Base-by-base conservation (phyloP, 1,284 basidiomycete genomes). In the Cystobasidium sp. region DNA sequence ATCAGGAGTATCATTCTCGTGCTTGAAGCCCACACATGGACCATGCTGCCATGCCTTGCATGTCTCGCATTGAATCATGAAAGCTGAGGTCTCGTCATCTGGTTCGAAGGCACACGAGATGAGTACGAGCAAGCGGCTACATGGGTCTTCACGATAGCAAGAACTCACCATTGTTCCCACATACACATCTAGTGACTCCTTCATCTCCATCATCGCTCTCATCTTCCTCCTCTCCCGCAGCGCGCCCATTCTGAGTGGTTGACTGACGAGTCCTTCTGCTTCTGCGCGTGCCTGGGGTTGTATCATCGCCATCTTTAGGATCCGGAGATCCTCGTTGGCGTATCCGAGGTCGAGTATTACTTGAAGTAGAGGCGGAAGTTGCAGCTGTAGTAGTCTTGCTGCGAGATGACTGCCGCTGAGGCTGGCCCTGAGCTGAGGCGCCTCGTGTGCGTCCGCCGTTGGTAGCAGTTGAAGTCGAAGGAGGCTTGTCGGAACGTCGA, bases 31-130 rank as follows among this genome's bases (percentile, higher is more conserved):
- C 89, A 99, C 94, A 84, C 96, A 99, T 43, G 90, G 87, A 20
- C 95, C 95, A 83, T 99, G 96, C 83, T 99, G 96, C 96, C 96
- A 99, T 76, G 93, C 93, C 80, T 93, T 92, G 86, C 96, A 99
- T 68, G 87, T 90, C 84, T 99, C 96, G 84, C 96, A 99, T 83
- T 95, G 92, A 66, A 97, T 94, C 94, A 98, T 97, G 82, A 94
- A 91, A n/a, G 83, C 84, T 37, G 82, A 79, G 67, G 82, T 81
- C 75, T 85, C 84, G 83, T 93, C 93, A 64, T 90, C 91, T 65
- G 88, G 90, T 88, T 6, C 0, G 18, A 12, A 22, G 37, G 12
- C 18, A n/a, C n/a, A n/a, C n/a, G 6, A 20, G 31, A n/a, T 24
- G 31, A 43, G 14, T 1, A 37, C 16, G 1, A 5, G 9, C 6